Evolutionary conservation across 2,329 filamentous ascomycete genomes (phyloP), one percentile per base, ranked within the genome.

Genomic region (Amylocarpus encephaloides): DNA sequence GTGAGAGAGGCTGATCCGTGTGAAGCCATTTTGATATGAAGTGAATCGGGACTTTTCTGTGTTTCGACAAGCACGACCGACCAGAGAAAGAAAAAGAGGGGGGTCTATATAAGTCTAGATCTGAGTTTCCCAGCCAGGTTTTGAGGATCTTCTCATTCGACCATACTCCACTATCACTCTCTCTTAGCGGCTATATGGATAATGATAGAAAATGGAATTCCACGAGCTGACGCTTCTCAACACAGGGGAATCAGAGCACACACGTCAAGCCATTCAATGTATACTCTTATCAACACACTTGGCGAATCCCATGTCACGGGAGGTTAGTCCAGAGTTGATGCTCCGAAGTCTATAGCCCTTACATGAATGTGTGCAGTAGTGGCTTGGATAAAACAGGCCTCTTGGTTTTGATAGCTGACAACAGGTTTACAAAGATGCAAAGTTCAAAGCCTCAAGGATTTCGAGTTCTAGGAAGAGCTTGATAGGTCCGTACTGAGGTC

Each of bases 81-180:
- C n/a, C 16, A n/a, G 47, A 32, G 41, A 30, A 30, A 30, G 41
- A 34, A 49, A 36, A 15, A 41, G 19, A 26, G 4, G 22, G 22
- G 22, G 7, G 22, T 26, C 22, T 40, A 49, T 49, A 49, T 49
- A 38, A 44, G 47, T 44, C 47, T 44, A 44, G 47, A 49, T 34
- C 32, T n/a, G 11, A 15, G 3, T 18, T 11, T 15, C 11, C n/a
- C 26, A 32, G 47, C 35, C 19, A 46, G 30, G 12, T 10, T 9
- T 15, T 35, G 29, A 16, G 13, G 5, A 7, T 29, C 39, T n/a
- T 30, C 29, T 36, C 19, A 7, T 13, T 44, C 12, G 19, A 40
- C 40, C 16, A 18, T 22, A 15, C 41, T 38, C 38, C 26, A 7
- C 13, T 19, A 30, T 42, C 38, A 43, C 47, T 16, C 34, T 16